A percentile compares a stretch with the other conserved stretches of the same genome.
These are phyloP conservation scores for Chenopodium suecicum DNA, from an alignment of 148 eudicot species.

Conservation along the genomic window DNA sequence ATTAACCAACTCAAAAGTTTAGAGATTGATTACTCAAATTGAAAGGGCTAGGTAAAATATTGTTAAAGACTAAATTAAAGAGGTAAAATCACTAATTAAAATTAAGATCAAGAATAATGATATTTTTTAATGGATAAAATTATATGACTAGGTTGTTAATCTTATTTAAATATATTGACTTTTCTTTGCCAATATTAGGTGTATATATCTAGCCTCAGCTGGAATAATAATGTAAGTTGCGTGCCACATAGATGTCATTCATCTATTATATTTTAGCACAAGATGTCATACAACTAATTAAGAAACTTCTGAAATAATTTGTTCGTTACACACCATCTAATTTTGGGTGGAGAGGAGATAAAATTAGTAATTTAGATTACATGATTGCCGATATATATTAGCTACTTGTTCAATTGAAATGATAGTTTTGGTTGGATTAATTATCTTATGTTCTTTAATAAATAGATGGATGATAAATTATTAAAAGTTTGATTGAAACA, in stretches of 20 bases:
- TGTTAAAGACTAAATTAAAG: background rate
- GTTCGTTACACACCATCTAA: background rate
- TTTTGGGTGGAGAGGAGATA: background rate
- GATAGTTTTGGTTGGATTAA: no score
- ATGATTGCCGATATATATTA: background rate
- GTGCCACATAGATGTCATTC: background rate
- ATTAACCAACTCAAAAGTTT: background rate
- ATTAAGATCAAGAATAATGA: background rate
- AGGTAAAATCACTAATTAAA: background rate
- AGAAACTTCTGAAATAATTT: background rate
- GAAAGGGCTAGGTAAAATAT: background rate
- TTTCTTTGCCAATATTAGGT: background rate
- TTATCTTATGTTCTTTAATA: no score
- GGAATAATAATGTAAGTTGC: background rate
- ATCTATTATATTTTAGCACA: background rate
- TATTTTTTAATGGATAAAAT: background rate
- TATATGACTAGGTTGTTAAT: background rate
- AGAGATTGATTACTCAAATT: background rate
- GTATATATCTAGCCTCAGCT: background rate
- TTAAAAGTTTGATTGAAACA: no score
- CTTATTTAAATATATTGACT: background rate
- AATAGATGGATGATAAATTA: no score
- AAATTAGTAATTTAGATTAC: background rate
- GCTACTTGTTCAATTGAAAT: background rate
- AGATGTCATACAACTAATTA: slow-evolving; percentile 5